Evolutionary conservation across 2,329 filamentous ascomycete species (phyloP).

Genomic region (Diaporthe australafricana): DNA sequence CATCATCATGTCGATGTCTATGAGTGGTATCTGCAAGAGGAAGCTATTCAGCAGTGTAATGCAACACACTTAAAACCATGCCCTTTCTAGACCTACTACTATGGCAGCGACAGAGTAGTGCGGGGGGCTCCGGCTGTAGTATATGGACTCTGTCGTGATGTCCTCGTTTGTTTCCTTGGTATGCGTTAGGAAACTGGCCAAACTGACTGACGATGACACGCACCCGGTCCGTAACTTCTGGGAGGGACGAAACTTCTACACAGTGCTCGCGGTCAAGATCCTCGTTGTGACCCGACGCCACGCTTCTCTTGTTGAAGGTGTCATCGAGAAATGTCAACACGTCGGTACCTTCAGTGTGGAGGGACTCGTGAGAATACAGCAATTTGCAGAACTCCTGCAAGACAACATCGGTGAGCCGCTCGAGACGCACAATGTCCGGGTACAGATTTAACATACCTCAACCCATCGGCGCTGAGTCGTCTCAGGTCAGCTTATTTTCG

Average conservation of each 20-base stretch:
- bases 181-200: too few relatives aligned
- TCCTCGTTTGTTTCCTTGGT: background rate
- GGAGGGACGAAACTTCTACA: background rate
- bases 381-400: background rate
- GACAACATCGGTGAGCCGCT: background rate
- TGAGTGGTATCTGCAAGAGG: background rate
- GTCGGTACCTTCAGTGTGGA: background rate
- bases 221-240: background rate
- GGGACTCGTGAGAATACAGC: background rate
- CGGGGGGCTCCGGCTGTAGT: too few relatives aligned
- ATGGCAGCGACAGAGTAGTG: background rate
- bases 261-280: background rate
- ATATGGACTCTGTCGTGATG: too few relatives aligned
- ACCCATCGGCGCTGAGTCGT: background rate
- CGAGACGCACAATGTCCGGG: background rate
- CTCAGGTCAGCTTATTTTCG: background rate
- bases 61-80: background rate
- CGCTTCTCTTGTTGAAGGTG: background rate
- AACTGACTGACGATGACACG: too few relatives aligned
- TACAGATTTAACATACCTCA: background rate
- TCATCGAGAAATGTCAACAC: background rate
- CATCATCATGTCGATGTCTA: slow-evolving; percentile 8
- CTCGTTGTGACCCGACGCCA: background rate
- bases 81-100: background rate
- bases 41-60: background rate